These are phyloP conservation scores for Pascua sp. DNA, from an alignment of 1,284 basidiomycete species.

Conservation along the genomic window DNA sequence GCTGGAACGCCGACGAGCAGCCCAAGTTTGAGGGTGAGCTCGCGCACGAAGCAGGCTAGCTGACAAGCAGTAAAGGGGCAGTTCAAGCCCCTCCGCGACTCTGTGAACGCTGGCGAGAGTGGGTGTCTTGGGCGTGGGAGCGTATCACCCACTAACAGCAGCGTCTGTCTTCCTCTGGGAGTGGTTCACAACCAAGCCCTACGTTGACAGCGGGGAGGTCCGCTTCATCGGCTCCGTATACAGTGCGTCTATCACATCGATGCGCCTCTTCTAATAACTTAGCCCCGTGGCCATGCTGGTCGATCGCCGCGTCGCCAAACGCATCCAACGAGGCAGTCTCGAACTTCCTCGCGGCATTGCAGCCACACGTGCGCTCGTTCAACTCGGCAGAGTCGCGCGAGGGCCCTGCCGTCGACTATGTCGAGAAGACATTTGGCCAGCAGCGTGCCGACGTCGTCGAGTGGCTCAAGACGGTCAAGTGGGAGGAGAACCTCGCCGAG, in stretches of 20 bases:
- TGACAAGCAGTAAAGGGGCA: conserved; percentile 71
- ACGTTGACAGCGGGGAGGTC: conserved; percentile 73
- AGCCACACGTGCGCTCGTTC: conserved; percentile 65
- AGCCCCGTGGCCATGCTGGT: conserved; percentile 97
- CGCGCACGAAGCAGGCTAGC: conserved; percentile 1
- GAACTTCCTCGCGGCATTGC: conserved; percentile 63
- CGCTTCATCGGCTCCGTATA: conserved; percentile 58
- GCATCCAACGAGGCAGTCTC: conserved; percentile 55
- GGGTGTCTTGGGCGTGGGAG: conserved; percentile 9
- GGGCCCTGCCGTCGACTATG: conserved; percentile 65
- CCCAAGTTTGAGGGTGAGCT: conserved; percentile 63
- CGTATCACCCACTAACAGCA: conserved; percentile 12
- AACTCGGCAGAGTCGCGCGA: conserved; percentile 62
- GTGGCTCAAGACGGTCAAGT: conserved; percentile 76
- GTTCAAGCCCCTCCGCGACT: conserved; percentile 80
- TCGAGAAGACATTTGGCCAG: conserved; percentile 74
- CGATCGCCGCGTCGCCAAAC: conserved; percentile 76
- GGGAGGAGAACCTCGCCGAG: conserved; percentile 63
- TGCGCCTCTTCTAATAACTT: conserved; percentile 27
- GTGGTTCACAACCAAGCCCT: conserved; percentile 97
- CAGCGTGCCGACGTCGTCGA: conserved; percentile 60
- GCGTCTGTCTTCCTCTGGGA: conserved; percentile 66
- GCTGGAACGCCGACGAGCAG: conserved; percentile 58
- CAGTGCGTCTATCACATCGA: conserved; percentile 33
- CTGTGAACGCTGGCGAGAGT: conserved; percentile 74